Conservation (phyloP, 768 basidiomycete species). For the Daedalea quercina region DNA sequence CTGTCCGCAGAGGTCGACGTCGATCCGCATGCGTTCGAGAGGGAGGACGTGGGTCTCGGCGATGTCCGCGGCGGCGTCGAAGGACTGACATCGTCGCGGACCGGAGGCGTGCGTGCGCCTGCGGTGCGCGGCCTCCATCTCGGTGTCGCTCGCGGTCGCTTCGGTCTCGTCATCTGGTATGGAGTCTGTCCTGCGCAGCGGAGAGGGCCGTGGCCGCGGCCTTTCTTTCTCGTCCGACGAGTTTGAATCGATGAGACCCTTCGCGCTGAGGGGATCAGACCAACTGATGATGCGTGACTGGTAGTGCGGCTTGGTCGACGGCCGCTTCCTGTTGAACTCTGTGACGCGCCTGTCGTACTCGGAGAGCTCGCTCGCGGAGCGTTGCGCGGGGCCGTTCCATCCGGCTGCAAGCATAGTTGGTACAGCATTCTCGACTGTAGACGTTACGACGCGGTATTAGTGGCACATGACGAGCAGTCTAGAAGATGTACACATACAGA, state of each 20-base stretch:
- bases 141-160: background rate
- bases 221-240: constrained; percentile 7
- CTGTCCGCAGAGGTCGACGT: constrained; percentile 75
- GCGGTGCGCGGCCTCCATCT: constrained; percentile 5
- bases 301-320: constrained; percentile 26
- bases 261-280: constrained; percentile 45
- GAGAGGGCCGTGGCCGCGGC: background rate
- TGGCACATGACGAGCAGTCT: background rate
- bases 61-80: constrained; percentile 53
- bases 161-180: constrained; percentile 5
- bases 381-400: constrained; percentile 13
- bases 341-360: constrained; percentile 27
- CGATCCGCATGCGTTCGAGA: constrained; percentile 64
- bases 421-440: constrained; percentile 1
- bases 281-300: constrained; percentile 45
- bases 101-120: constrained; percentile 7
- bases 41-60: constrained; percentile 41
- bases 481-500: constrained; percentile 36
- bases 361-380: constrained; percentile 21
- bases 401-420: constrained; percentile 15
- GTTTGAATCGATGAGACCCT: constrained; percentile 21
- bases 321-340: constrained; percentile 37
- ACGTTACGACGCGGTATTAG: constrained; percentile 10
- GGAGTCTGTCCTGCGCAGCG: constrained; percentile 3
- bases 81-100: constrained; percentile 46